Base-by-base conservation (phyloP, 305 asterid genomes). In the Coffea humblotiana region DNA sequence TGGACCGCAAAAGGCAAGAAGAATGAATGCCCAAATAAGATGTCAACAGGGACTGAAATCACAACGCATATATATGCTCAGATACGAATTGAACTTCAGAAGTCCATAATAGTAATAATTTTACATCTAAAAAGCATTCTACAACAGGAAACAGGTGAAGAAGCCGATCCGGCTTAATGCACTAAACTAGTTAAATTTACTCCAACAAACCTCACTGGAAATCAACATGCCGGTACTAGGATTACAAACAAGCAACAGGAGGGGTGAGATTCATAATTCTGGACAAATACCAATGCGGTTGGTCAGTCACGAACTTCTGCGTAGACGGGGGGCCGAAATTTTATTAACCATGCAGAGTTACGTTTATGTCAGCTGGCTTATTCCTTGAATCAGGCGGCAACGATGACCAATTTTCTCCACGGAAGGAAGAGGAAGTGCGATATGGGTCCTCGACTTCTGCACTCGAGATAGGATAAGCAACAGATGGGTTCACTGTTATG, bases 351-450 rank as follows among this genome's bases (percentile, higher is more conserved):
- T 90, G 91, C 81, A 86, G 80, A 60, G 92, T 75, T 48, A 88
- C 86, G 15, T 93, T 90, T 85, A 90, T 88, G 82, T 93, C 95
- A 58, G 94, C 75, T 21, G 88, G 89, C 83, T 86, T 90, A 80
- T 69, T 91, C 80, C 89, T 87, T 4, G 91, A 85, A 40, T 88
- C 90, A 1, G 88, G 83, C 48, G 86, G 89, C 85, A 88, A 70
- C 5, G 93, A 81, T 1, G 97, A 78, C 97, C 97, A 90, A 81
- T 86, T 87, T 69, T 89, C 94, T 66, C 89, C 90, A 3, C 87
- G 90, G 78, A 90, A 85, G 35, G 89, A 81, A 19, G 91, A 73
- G 79, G 91, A 64, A 43, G 87, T 70, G 4, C 82, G 91, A 70
- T 83, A 86, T 0, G 88, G 71, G 11, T 86, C 93, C 52, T 91